Evolutionary conservation across 2,329 filamentous ascomycete species (phyloP).

Genomic region (Aspergillus brunneoviolaceus): DNA sequence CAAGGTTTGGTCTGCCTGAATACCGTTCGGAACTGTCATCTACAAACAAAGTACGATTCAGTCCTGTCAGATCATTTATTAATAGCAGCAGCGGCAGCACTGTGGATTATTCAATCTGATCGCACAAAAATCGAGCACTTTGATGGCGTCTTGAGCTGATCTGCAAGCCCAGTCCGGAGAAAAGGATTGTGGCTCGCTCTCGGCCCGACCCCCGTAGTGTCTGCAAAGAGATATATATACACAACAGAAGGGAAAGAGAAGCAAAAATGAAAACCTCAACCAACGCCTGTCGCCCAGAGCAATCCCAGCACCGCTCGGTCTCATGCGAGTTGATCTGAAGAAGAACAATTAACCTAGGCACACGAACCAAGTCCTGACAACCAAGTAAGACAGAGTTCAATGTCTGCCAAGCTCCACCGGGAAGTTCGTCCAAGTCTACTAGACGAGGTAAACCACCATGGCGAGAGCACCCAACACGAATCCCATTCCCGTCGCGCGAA

Average conservation of each 20-base stretch:
- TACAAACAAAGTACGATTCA: neutral
- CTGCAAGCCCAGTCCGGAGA: neutral
- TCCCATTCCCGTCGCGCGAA: conserved; percentile 13
- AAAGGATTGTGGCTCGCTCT: neutral
- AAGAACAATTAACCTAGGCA: neutral
- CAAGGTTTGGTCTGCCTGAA: neutral
- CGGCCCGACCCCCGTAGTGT: neutral
- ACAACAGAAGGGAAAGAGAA: neutral
- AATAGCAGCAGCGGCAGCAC: neutral
- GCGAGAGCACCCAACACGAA: conserved; percentile 15
- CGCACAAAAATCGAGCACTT: neutral
- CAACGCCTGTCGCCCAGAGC: neutral
- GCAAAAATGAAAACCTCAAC: neutral
- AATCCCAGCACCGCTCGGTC: neutral
- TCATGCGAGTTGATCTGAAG: neutral
- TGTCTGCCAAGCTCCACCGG: neutral
- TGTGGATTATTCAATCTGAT: neutral
- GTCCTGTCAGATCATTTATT: neutral
- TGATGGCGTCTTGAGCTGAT: neutral
- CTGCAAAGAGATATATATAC: neutral
- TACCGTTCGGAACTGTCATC: neutral
- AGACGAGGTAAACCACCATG: conserved; percentile 14
- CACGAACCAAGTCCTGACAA: neutral
- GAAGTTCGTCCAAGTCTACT: conserved; percentile 1
- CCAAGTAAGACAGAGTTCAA: neutral